phyloP scores from a whole-genome alignment of 75 land plant genomes.

The Pinus tabuliformis region DNA sequence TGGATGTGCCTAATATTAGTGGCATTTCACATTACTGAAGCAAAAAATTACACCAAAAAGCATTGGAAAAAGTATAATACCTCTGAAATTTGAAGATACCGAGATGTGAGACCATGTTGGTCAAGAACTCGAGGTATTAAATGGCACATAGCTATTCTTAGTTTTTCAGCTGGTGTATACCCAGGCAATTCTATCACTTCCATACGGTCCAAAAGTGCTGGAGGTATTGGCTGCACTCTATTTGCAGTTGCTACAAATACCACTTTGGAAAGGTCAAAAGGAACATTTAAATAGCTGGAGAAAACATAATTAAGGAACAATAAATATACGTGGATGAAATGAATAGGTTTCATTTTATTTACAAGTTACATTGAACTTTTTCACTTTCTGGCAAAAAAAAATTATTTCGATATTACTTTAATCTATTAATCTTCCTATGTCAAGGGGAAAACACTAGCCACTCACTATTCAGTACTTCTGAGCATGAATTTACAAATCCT shows the following conservation, averaged over 20 bases:
- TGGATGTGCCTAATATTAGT: not conserved
- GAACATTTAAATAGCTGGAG: slow-evolving; percentile 91
- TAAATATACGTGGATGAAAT: not conserved
- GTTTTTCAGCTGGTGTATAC: slow-evolving; percentile 92
- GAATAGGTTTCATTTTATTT: not conserved
- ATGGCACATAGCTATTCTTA: slow-evolving; percentile 87
- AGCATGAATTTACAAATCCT: no score
- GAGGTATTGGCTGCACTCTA: slow-evolving; percentile 77
- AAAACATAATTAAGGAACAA: slow-evolving; percentile 35
- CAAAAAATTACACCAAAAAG: not conserved
- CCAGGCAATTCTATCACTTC: slow-evolving; percentile 98
- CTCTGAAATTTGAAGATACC: slow-evolving; percentile 90
- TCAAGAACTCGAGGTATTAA: slow-evolving; percentile 93
- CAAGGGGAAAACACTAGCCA: not conserved
- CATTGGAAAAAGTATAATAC: slow-evolving; percentile 25
- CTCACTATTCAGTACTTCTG: not conserved
- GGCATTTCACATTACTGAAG: not conserved
- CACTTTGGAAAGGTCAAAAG: slow-evolving; percentile 96
- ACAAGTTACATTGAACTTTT: not conserved
- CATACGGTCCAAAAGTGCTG: slow-evolving; percentile 95
- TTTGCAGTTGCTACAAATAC: slow-evolving; percentile 97
- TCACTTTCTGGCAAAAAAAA: not conserved
- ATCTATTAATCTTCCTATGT: not conserved
- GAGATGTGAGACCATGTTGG: slow-evolving; percentile 82
- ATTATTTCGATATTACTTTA: not conserved